Evolutionary conservation across 2,329 filamentous ascomycete species (phyloP).

Genomic region (Fusarium avenaceum): DNA sequence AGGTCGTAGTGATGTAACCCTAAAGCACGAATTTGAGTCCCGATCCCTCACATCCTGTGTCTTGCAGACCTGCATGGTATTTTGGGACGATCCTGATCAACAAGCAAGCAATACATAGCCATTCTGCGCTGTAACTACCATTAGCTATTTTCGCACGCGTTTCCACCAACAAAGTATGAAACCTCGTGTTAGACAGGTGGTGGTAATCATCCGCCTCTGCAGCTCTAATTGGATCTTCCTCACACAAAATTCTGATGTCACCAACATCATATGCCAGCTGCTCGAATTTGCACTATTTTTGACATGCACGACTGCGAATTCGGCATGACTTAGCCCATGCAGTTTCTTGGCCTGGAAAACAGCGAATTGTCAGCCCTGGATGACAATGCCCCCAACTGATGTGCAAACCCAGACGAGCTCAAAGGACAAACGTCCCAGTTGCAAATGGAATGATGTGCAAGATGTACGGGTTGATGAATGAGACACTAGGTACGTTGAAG

Average conservation of each 20-base stretch:
- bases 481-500: constrained; percentile 5
- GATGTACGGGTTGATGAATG: background rate
- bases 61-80: background rate
- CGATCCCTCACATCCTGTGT: background rate
- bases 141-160: constrained; percentile 7
- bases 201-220: constrained; percentile 13
- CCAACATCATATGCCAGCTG: constrained; percentile 26
- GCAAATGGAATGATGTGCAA: background rate
- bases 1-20: constrained; percentile 17
- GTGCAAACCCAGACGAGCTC: background rate
- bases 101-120: constrained; percentile 11
- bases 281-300: constrained; percentile 2
- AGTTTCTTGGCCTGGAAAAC: background rate
- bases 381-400: background rate
- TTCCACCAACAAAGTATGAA: constrained; percentile 24
- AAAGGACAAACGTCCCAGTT: background rate
- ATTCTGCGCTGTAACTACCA: constrained; percentile 4
- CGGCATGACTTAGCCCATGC: constrained; percentile 4
- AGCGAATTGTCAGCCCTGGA: constrained; percentile 6
- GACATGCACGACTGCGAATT: constrained; percentile 25
- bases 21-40: background rate
- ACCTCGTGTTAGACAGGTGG: constrained; percentile 15
- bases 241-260: constrained; percentile 2
- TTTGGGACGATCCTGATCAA: constrained; percentile 10
- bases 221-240: constrained; percentile 10